A percentile compares a stretch with the other conserved stretches of the same genome.
phyloP scores from a whole-genome alignment of 228 moss, liverwort and hornwort genomes.

The Sphagnum fallax region DNA sequence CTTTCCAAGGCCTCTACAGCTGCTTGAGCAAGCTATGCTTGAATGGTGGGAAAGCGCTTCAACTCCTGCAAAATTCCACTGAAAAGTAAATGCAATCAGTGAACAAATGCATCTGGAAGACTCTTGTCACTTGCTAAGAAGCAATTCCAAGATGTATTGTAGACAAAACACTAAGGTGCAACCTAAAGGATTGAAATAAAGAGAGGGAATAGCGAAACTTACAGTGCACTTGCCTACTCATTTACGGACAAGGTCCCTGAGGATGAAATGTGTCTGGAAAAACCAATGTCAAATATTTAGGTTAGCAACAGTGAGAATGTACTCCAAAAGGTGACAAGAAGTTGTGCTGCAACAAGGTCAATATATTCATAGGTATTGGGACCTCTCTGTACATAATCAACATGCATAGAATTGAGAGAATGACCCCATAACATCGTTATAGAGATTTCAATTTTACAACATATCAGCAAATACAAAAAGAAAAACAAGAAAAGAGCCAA shows the following conservation, averaged over 20 bases:
- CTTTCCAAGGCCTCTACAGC: slow-evolving; percentile 23
- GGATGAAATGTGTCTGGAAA: slow-evolving; percentile 4
- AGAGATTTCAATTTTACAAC: background rate
- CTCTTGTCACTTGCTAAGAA: background rate
- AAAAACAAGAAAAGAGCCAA: background rate
- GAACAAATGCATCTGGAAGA: background rate
- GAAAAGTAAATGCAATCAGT: background rate
- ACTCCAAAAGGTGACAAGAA: background rate
- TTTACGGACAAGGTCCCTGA: slow-evolving; percentile 6
- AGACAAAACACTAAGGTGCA: background rate
- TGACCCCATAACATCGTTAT: too few species aligned
- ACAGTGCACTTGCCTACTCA: background rate
- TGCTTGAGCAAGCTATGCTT: slow-evolving; percentile 27
- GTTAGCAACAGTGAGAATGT: background rate
- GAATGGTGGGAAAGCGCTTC: slow-evolving; percentile 30
- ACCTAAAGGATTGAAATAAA: background rate
- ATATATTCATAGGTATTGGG: background rate
- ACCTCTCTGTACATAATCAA: background rate
- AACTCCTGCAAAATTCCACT: slow-evolving; percentile 9
- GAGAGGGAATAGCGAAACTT: background rate
- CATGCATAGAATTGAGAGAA: background rate
- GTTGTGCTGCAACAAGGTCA: background rate
- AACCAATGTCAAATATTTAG: background rate
- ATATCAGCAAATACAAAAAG: background rate
- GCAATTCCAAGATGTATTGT: background rate